These are phyloP conservation scores for Sextonia rubra DNA, from an alignment of 164 flowering plant species.

Conservation along the genomic window DNA sequence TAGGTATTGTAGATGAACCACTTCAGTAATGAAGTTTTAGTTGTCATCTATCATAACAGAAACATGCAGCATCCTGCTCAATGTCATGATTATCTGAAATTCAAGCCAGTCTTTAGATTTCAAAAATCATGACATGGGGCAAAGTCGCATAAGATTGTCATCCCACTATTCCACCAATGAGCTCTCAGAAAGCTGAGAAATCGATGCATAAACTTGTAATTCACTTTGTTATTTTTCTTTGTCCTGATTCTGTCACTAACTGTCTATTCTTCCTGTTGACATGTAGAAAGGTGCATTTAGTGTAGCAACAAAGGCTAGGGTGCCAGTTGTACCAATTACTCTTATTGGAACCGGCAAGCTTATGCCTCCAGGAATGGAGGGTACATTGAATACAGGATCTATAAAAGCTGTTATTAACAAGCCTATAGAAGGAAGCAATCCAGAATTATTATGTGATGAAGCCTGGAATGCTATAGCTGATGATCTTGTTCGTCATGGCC, in stretches of 20 bases:
- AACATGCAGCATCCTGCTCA: background rate
- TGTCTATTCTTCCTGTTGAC: constrained; percentile 11
- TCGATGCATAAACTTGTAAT: too few species aligned
- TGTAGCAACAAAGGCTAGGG: constrained; percentile 79
- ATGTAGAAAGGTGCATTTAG: constrained; percentile 94
- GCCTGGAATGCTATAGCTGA: constrained; percentile 59
- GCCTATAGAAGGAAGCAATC: constrained; percentile 59
- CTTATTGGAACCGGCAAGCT: constrained; percentile 87
- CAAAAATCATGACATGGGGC: background rate
- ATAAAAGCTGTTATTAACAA: constrained; percentile 76
- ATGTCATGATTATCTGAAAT: background rate
- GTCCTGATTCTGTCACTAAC: background rate
- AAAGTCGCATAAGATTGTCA: background rate
- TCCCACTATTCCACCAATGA: background rate
- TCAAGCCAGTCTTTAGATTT: background rate
- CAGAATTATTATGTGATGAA: constrained; percentile 52
- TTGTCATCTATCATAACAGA: background rate
- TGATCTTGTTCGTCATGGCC: constrained; percentile 35
- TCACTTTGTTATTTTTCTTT: background rate
- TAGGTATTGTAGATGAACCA: background rate
- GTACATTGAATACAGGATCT: constrained; percentile 50
- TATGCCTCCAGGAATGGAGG: constrained; percentile 89
- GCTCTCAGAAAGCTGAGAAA: background rate
- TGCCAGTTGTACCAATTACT: constrained; percentile 84
- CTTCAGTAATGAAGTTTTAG: background rate